Evolutionary conservation across 2,329 filamentous ascomycete species (phyloP).

Genomic region (Venturia asperata): DNA sequence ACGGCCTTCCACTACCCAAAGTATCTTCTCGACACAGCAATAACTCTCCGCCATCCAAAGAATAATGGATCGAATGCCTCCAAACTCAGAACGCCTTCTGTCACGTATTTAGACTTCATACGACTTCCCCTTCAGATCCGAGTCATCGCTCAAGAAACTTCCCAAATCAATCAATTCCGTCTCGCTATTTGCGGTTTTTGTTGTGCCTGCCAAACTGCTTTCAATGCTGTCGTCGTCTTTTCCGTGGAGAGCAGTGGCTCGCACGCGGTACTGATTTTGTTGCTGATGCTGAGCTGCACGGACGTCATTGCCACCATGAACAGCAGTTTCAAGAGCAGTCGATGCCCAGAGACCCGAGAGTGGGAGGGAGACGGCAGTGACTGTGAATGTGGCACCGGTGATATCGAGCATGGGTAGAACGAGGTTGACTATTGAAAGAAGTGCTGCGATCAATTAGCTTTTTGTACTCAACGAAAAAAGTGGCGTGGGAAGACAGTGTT

Average conservation of each 20-base stretch:
- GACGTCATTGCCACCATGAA: not conserved
- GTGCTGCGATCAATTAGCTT: constrained; percentile 37
- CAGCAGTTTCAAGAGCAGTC: constrained; percentile 24
- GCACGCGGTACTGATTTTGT: not conserved
- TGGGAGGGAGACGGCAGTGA: constrained; percentile 57
- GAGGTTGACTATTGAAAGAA: constrained; percentile 55
- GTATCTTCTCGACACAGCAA: not conserved
- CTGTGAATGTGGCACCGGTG: constrained; percentile 48
- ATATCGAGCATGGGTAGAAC: constrained; percentile 46
- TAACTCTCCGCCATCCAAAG: not conserved
- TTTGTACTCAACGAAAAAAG: constrained; percentile 17
- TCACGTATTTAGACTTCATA: not conserved
- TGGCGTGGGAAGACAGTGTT: not conserved
- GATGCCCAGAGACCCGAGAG: constrained; percentile 60
- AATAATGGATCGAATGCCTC: too few species aligned
- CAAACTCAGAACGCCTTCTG: not conserved
- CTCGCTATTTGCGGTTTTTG: not conserved
- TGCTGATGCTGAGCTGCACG: not conserved
- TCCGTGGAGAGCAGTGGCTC: not conserved
- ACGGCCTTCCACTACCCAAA: too few species aligned
- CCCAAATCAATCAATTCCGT: not conserved
- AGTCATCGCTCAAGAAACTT: not conserved
- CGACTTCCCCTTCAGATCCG: not conserved
- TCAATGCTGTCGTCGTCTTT: not conserved
- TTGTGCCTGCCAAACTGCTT: not conserved